phyloP scores from a whole-genome alignment of 108 stramenopile species.

The Pseudonitzschia multiseries region DNA sequence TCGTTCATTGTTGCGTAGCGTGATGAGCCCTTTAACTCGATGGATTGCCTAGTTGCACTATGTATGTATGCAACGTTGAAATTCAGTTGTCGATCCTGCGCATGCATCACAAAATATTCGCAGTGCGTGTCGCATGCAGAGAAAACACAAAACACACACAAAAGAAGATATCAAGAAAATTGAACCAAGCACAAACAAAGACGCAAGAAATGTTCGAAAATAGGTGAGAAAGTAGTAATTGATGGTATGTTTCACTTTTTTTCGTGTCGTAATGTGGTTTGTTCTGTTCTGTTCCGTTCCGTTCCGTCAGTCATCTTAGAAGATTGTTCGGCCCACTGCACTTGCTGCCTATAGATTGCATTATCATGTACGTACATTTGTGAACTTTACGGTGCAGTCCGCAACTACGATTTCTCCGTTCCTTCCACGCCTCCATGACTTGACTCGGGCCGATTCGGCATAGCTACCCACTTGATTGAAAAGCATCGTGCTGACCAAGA shows the following conservation, averaged over 20 bases:
- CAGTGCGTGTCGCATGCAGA: too few species aligned
- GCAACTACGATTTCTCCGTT: constrained; percentile 32
- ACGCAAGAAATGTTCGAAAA: background rate
- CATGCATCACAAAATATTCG: background rate
- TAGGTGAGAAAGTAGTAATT: too few species aligned
- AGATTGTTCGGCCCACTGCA: too few species aligned
- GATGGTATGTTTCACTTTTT: too few species aligned
- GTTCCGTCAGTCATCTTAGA: too few species aligned
- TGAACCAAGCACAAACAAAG: background rate
- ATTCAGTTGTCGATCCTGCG: constrained; percentile 26
- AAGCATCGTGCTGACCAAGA: constrained; percentile 49
- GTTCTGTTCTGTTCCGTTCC: too few species aligned
- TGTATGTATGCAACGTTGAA: constrained; percentile 39
- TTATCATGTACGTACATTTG: constrained; percentile 29
- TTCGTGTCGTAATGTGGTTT: too few species aligned
- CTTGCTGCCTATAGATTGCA: background rate
- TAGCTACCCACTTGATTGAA: constrained; percentile 40
- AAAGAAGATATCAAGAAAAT: background rate
- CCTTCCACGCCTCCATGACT: constrained; percentile 17
- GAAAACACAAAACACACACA: background rate
- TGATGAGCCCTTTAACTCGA: constrained; percentile 32
- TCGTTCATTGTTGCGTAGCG: constrained; percentile 45
- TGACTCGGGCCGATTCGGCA: constrained; percentile 38
- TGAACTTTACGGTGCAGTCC: constrained; percentile 27
- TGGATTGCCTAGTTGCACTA: constrained; percentile 36